Evolutionary conservation across 2,329 filamentous ascomycete species (phyloP), one percentile per base, ranked within the genome.

Genomic region (Cadophora malorum): DNA sequence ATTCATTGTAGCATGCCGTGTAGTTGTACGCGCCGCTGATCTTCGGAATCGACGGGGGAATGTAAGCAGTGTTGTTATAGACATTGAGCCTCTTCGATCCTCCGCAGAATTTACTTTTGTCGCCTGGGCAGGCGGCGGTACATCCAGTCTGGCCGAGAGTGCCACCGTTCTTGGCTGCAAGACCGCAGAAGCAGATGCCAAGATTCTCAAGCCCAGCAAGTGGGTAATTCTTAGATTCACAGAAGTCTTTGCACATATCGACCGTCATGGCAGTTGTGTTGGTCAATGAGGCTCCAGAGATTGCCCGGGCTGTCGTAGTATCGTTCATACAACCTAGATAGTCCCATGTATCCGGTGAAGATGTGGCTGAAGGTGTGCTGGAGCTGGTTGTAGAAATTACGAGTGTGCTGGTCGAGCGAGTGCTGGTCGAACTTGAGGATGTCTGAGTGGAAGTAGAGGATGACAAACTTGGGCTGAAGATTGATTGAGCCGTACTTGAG

Each of bases 41-140:
- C 5, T 31, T 31, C 14, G 66, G 45, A 8, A 65, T 58, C 7
- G 64, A 25, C 3, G 69, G 59, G 21, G 69, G 55, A 23, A 65
- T 16, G 14, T 35, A 64, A 16, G 60, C 61, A 0, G 58, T 69
- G 31, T 53, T 52, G n/a, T 52, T 67, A 60, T 75, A 71, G 12
- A 69, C 62, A 52, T 63, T 72, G n/a, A 77, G 56, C 16, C 72
- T 63, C 52, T 71, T 69, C 14, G 67, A 67, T 23, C 69, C 77
- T 16, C 78, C 78, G 62, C 78, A 79, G 49, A 70, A 69, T 67
- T 78, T 68, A 3, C 68, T 58, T 19, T 52, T 31, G 65, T 78
- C 73, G 4, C 75, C 77, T 12, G 62, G 28, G 56, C 71, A 72
- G 33, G 59, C 31, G 47, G 67, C 68, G 3, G 52, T 67, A 25